These are phyloP conservation scores for Corylus avellana DNA, from an alignment of 306 rosid species.

Conservation along the genomic window DNA sequence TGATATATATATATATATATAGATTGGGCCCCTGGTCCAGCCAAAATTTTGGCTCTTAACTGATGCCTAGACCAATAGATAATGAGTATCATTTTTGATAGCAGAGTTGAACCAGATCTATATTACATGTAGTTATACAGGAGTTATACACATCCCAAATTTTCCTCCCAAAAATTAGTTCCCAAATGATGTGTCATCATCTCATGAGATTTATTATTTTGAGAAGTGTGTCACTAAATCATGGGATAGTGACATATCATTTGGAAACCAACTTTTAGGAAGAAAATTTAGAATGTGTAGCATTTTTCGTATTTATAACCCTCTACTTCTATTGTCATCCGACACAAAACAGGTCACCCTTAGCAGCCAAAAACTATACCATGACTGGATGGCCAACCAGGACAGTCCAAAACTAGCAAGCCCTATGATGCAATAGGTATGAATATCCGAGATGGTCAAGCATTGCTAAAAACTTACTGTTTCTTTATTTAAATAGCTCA, in stretches of 20 bases:
- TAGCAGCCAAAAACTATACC: neutral
- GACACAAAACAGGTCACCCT: neutral
- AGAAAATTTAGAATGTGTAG: too few relatives aligned
- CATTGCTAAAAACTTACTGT: slow-evolving; percentile 49
- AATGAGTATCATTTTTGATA: neutral
- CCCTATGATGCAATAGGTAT: neutral
- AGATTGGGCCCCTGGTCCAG: neutral
- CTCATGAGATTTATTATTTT: too few relatives aligned
- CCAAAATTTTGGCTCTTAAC: neutral
- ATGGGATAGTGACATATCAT: too few relatives aligned
- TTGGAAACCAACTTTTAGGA: too few relatives aligned
- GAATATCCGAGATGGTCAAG: neutral
- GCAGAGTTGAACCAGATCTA: neutral
- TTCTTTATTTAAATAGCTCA: slow-evolving; percentile 40
- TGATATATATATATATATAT: neutral
- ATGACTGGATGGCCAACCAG: neutral
- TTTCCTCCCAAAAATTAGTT: too few relatives aligned
- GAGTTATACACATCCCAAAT: too few relatives aligned
- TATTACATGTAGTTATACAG: too few relatives aligned
- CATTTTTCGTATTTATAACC: too few relatives aligned
- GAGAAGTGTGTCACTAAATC: too few relatives aligned
- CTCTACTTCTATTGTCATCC: neutral
- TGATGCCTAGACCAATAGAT: neutral
- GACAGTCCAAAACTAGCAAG: neutral
- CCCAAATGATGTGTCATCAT: too few relatives aligned